Percentiles rank a stretch among this genome's conserved stretches.
phyloP scores from a whole-genome alignment of 2,329 filamentous ascomycete species.

The Colletotrichum coccodes region DNA sequence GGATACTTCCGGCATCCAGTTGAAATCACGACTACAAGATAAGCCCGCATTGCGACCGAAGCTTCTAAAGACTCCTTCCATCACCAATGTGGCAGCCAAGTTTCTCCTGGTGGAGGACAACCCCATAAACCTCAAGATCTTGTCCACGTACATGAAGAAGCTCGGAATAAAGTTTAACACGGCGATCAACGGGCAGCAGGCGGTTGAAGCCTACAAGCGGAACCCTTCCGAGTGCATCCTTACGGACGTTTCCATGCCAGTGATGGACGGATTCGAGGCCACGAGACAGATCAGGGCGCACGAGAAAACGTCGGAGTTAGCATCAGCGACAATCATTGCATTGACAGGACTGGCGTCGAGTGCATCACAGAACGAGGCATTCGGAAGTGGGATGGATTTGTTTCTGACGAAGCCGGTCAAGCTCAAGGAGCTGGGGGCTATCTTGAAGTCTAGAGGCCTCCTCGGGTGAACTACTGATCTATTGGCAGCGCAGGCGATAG shows the following conservation, averaged over 20 bases:
- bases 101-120: constrained; percentile 53
- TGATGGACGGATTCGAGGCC: constrained; percentile 63
- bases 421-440: constrained; percentile 46
- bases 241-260: constrained; percentile 66
- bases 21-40: not conserved
- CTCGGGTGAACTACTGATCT: no score
- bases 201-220: constrained; percentile 40
- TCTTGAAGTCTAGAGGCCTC: constrained; percentile 22
- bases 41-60: not conserved
- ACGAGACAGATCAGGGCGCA: constrained; percentile 59
- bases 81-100: not conserved
- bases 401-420: constrained; percentile 65
- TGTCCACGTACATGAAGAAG: constrained; percentile 46
- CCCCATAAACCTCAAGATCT: constrained; percentile 48
- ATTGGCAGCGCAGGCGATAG: no score
- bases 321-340: constrained; percentile 58
- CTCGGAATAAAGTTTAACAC: constrained; percentile 40
- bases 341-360: constrained; percentile 61
- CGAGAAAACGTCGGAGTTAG: constrained; percentile 47
- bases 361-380: constrained; percentile 60
- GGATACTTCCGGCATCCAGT: not conserved
- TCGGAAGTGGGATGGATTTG: constrained; percentile 61
- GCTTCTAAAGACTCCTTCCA: not conserved
- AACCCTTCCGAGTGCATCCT: constrained; percentile 42
- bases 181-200: constrained; percentile 45